Percentiles rank a stretch among this genome's conserved stretches.
phyloP scores from a whole-genome alignment of 108 stramenopile species.

The Ochromonas danica region DNA sequence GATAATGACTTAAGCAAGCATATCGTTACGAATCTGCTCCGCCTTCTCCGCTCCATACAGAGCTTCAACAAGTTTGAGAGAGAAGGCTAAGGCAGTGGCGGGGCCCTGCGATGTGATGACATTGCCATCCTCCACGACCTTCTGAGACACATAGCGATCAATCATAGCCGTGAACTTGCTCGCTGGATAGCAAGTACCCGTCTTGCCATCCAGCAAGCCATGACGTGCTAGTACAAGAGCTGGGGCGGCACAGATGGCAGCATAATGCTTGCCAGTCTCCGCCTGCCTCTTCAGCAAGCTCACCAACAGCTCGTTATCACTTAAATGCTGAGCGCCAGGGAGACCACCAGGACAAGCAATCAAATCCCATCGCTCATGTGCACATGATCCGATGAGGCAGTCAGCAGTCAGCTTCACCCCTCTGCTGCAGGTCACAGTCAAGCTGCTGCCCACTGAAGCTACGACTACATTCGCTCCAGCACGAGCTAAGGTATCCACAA shows the following conservation, averaged over 20 bases:
- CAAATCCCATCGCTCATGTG: not conserved
- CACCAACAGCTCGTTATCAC: slow-evolving; percentile 65
- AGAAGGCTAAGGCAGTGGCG: slow-evolving; percentile 60
- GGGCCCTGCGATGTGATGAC: slow-evolving; percentile 29
- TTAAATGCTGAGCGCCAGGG: slow-evolving; percentile 71
- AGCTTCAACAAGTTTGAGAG: slow-evolving; percentile 55
- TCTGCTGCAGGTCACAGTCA: slow-evolving; percentile 25
- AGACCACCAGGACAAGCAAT: slow-evolving; percentile 49
- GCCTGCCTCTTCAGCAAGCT: slow-evolving; percentile 71
- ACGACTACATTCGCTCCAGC: slow-evolving; percentile 84
- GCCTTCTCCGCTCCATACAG: slow-evolving; percentile 59
- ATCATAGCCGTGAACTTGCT: slow-evolving; percentile 65
- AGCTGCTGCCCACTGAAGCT: slow-evolving; percentile 88
- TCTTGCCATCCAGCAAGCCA: slow-evolving; percentile 60
- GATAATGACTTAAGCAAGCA: slow-evolving; percentile 39
- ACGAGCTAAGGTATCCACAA: slow-evolving; percentile 82
- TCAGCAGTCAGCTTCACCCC: slow-evolving; percentile 34
- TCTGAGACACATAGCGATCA: slow-evolving; percentile 53
- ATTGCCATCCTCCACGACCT: slow-evolving; percentile 56
- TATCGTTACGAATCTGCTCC: slow-evolving; percentile 43
- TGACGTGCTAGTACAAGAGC: slow-evolving; percentile 71
- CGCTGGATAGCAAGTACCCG: slow-evolving; percentile 86
- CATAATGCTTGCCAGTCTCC: slow-evolving; percentile 60
- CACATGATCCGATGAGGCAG: not conserved
- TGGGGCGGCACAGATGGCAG: slow-evolving; percentile 80